Conservation (phyloP, 495 filamentous ascomycete genomes). For the Coniosporium apollinis region DNA sequence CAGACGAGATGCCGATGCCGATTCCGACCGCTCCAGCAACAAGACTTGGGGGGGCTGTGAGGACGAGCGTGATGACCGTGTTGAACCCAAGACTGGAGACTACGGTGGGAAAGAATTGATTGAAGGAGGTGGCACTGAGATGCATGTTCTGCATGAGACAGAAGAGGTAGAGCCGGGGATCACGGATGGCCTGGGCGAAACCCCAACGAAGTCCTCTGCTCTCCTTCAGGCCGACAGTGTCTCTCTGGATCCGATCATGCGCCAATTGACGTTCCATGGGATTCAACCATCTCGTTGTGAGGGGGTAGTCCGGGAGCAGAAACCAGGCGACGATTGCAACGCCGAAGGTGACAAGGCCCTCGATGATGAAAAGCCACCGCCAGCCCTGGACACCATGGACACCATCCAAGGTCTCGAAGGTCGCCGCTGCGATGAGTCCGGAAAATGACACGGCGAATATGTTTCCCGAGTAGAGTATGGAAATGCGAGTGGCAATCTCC, state of each 20-base stretch:
- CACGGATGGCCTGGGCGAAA: too few relatives aligned
- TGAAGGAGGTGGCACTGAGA: constrained; percentile 37
- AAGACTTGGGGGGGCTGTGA: constrained; percentile 46
- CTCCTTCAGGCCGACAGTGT: too few relatives aligned
- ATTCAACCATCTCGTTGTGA: constrained; percentile 37
- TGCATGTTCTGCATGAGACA: constrained; percentile 56
- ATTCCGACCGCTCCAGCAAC: constrained; percentile 60
- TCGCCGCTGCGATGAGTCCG: constrained; percentile 26
- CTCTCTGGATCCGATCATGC: too few relatives aligned
- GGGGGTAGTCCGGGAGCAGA: constrained; percentile 34
- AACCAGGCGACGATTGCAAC: constrained; percentile 36
- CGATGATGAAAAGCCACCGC: constrained; percentile 36
- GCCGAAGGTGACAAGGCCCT: constrained; percentile 35
- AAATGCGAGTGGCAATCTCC: constrained; percentile 40
- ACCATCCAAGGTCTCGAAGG: constrained; percentile 18
- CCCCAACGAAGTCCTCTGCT: too few relatives aligned
- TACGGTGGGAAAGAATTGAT: constrained; percentile 35
- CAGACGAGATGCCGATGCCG: too few relatives aligned
- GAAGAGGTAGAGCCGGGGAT: too few relatives aligned
- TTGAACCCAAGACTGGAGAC: constrained; percentile 45
- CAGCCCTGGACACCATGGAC: constrained; percentile 35
- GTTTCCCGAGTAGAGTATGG: constrained; percentile 28
- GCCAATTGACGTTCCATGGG: too few relatives aligned
- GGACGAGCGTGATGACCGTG: constrained; percentile 51
- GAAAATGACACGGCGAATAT: constrained; percentile 24